phyloP scores from a whole-genome alignment of 257 asterid genomes.

The Salvia hispanica region DNA sequence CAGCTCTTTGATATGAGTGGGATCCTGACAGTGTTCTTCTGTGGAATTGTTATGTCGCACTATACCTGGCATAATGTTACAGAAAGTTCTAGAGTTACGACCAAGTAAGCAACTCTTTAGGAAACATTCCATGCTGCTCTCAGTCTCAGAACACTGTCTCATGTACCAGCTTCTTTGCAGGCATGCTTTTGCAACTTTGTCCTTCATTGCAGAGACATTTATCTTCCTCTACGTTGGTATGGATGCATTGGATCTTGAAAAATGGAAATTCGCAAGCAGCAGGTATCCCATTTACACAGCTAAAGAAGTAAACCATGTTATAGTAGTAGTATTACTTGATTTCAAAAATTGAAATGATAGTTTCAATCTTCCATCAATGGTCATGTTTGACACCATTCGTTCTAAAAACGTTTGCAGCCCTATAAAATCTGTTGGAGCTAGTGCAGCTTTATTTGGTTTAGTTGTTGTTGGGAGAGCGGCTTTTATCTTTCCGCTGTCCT shows the following conservation, averaged over 20 bases:
- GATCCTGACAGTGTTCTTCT: conserved; percentile 76
- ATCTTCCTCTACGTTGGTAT: conserved; percentile 88
- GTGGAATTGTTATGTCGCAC: conserved; percentile 89
- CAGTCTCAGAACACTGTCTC: conserved; percentile 3
- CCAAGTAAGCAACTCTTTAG: conserved; percentile 48
- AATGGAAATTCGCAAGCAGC: conserved; percentile 59
- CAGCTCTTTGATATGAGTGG: conserved; percentile 74
- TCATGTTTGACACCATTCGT: conserved; percentile 13
- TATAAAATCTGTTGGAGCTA: conserved; percentile 58
- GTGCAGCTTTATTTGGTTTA: conserved; percentile 56
- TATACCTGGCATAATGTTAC: conserved; percentile 78
- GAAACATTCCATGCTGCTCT: neutral
- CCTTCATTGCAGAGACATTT: conserved; percentile 64
- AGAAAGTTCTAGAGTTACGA: conserved; percentile 60
- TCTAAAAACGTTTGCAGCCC: conserved; percentile 46
- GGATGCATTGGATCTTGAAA: conserved; percentile 86
- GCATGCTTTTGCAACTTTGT: conserved; percentile 69
- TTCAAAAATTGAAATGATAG: neutral
- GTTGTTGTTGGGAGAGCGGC: conserved; percentile 75
- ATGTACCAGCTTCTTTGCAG: conserved; percentile 41
- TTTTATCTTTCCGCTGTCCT: conserved; percentile 64
- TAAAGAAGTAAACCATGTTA: neutral
- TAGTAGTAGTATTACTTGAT: neutral
- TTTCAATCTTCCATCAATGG: neutral
- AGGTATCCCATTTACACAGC: conserved; percentile 37